phyloP scores from a whole-genome alignment of 768 basidiomycete genomes.

The Coprinellus micaceus region DNA sequence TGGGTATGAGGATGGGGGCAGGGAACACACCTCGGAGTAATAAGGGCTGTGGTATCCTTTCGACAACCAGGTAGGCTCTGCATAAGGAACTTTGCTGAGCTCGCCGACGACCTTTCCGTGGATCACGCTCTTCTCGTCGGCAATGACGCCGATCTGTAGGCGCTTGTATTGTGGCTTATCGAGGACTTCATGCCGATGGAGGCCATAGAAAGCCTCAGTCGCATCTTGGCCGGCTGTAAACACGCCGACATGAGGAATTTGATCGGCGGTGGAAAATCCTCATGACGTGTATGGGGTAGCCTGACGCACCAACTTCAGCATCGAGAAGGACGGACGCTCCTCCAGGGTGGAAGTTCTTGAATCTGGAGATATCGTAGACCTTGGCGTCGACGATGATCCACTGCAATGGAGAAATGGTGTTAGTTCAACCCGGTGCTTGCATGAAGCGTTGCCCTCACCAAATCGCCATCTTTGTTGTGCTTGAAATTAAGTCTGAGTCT shows the following conservation, averaged over 20 bases:
- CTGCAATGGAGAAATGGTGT: slow-evolving; percentile 28
- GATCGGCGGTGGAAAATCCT: not conserved
- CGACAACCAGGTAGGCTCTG: slow-evolving; percentile 78
- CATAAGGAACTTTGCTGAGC: slow-evolving; percentile 81
- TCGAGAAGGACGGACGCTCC: slow-evolving; percentile 75
- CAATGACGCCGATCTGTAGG: slow-evolving; percentile 70
- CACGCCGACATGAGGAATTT: not conserved
- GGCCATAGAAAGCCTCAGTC: slow-evolving; percentile 86
- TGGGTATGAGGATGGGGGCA: not conserved
- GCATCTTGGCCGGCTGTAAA: slow-evolving; percentile 79
- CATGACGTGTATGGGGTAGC: not conserved
- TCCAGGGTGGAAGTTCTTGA: slow-evolving; percentile 84
- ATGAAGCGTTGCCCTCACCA: slow-evolving; percentile 30
- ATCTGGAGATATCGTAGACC: slow-evolving; percentile 80
- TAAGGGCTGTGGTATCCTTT: slow-evolving; percentile 68
- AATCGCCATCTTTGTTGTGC: slow-evolving; percentile 75
- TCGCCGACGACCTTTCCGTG: slow-evolving; percentile 55
- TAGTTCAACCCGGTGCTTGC: slow-evolving; percentile 34
- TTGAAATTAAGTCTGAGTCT: slow-evolving; percentile 25
- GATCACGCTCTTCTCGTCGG: slow-evolving; percentile 64
- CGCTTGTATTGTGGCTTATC: slow-evolving; percentile 72
- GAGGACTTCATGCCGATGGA: slow-evolving; percentile 89
- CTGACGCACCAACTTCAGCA: slow-evolving; percentile 68
- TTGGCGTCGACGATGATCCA: slow-evolving; percentile 87
- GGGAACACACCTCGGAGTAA: slow-evolving; percentile 65